Evolutionary conservation across 164 flowering plant species (phyloP).

Genomic region (Pachysandra terminalis): DNA sequence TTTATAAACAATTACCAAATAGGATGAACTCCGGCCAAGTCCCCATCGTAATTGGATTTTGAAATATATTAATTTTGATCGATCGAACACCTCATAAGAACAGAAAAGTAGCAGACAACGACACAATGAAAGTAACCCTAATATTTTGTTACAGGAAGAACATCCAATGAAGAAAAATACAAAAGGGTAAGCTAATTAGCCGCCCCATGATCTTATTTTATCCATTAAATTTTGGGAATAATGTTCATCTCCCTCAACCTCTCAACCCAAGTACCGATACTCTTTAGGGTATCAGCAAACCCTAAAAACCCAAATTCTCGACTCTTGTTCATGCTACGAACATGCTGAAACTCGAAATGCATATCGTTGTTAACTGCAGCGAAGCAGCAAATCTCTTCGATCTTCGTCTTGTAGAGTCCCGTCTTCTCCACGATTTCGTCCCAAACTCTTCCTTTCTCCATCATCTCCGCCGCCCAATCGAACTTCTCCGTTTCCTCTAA

Average conservation of each 20-base stretch:
- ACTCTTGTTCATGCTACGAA: slow-evolving; percentile 32
- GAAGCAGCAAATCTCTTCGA: slow-evolving; percentile 21
- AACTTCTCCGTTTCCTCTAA: slow-evolving; percentile 18
- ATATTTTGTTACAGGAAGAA: too few relatives aligned
- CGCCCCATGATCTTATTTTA: too few relatives aligned
- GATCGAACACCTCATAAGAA: too few relatives aligned
- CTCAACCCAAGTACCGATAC: slow-evolving; percentile 18
- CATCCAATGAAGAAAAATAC: too few relatives aligned
- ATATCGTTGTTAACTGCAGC: slow-evolving; percentile 7
- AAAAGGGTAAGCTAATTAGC: too few relatives aligned
- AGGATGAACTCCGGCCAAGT: too few relatives aligned
- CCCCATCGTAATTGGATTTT: too few relatives aligned
- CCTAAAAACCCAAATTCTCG: slow-evolving; percentile 24
- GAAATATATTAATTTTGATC: too few relatives aligned
- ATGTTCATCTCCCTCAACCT: slow-evolving; percentile 23
- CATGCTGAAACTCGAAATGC: slow-evolving; percentile 21
- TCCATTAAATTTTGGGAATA: slow-evolving; percentile 17
- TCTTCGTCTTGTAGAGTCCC: slow-evolving; percentile 19
- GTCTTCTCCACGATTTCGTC: slow-evolving; percentile 19
- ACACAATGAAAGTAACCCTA: too few relatives aligned
- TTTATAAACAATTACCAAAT: too few relatives aligned
- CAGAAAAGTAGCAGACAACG: too few relatives aligned
- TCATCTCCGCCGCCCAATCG: slow-evolving; percentile 19
- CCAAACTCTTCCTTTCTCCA: slow-evolving; percentile 24
- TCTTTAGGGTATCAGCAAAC: slow-evolving; percentile 14